Evolutionary conservation across 2,329 filamentous ascomycete genomes (phyloP).

Genomic region (Penicillium expansum): DNA sequence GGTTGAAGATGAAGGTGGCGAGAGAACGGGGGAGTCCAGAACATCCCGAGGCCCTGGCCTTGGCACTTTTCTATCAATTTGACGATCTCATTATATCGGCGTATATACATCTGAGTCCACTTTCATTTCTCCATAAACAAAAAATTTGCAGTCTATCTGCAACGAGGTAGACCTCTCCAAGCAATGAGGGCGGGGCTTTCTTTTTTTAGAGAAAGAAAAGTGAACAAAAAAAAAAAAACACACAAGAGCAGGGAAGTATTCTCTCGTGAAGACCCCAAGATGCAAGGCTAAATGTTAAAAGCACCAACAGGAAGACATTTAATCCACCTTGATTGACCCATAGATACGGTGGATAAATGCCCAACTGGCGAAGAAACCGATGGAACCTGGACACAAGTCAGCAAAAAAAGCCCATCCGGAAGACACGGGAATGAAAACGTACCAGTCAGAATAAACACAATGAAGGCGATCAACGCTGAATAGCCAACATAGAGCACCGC

Average conservation of each 20-base stretch:
- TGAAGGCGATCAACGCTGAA: constrained; percentile 79
- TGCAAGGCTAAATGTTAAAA: background rate
- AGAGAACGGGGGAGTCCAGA: constrained; percentile 17
- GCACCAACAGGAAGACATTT: constrained; percentile 18
- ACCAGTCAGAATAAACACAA: constrained; percentile 95
- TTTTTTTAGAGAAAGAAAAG: background rate
- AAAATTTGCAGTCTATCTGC: background rate
- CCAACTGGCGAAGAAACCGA: constrained; percentile 95
- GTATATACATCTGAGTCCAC: constrained; percentile 1
- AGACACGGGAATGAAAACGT: constrained; percentile 44
- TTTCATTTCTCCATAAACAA: background rate
- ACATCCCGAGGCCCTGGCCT: constrained; percentile 17
- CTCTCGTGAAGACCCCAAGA: background rate
- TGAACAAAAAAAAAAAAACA: background rate
- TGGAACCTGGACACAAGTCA: constrained; percentile 63
- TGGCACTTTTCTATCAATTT: constrained; percentile 15
- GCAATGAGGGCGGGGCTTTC: background rate
- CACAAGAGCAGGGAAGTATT: background rate
- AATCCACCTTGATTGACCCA: constrained; percentile 97
- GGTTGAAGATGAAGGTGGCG: constrained; percentile 12
- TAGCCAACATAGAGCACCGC: constrained; percentile 93
- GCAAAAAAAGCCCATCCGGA: constrained; percentile 5
- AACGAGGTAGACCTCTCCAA: background rate
- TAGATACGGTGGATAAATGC: constrained; percentile 93
- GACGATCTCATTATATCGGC: background rate